A percentile compares a stretch with the other conserved stretches of the same genome.
These are phyloP conservation scores for Fomitopsis pulvina DNA, from an alignment of 768 basidiomycete genomes.

Conservation along the genomic window DNA sequence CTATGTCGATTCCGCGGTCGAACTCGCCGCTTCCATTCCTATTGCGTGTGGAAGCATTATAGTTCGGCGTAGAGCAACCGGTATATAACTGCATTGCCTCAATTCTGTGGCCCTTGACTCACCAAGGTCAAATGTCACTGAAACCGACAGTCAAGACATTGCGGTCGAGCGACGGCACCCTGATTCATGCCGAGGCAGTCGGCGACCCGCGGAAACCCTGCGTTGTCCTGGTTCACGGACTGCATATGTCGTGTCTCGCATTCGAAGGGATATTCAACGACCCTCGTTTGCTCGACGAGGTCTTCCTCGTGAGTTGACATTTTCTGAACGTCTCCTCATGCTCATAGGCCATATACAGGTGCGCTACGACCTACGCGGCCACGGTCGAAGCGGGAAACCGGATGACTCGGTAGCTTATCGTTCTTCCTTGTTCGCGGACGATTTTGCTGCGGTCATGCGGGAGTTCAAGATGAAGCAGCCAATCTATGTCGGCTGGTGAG, in stretches of 20 bases:
- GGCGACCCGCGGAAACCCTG: slow-evolving; percentile 16
- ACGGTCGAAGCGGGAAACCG: slow-evolving; percentile 15
- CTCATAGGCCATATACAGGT: slow-evolving; percentile 10
- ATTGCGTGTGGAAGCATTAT: too few relatives aligned
- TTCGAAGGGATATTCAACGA: slow-evolving; percentile 17
- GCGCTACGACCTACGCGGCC: slow-evolving; percentile 21
- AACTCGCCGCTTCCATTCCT: too few relatives aligned
- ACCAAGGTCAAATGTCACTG: too few relatives aligned
- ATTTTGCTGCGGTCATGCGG: slow-evolving; percentile 15
- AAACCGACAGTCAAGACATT: slow-evolving; percentile 4
- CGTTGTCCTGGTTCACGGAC: slow-evolving; percentile 19
- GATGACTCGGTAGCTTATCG: slow-evolving; percentile 8
- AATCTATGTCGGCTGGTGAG: slow-evolving; percentile 19
- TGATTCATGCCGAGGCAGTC: slow-evolving; percentile 18
- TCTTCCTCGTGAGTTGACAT: slow-evolving; percentile 14
- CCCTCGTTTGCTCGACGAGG: slow-evolving; percentile 8
- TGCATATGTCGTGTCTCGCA: slow-evolving; percentile 8
- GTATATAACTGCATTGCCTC: too few relatives aligned
- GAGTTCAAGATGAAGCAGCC: slow-evolving; percentile 17
- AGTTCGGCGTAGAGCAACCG: too few relatives aligned
- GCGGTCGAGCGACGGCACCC: slow-evolving; percentile 16
- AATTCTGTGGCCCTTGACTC: too few relatives aligned
- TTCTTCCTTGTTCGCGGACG: slow-evolving; percentile 12
- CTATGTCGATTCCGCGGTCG: too few relatives aligned
- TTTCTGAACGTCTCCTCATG: neutral